Evolutionary conservation across 768 basidiomycete genomes (phyloP).

Genomic region (Hygrocybe coccinea): DNA sequence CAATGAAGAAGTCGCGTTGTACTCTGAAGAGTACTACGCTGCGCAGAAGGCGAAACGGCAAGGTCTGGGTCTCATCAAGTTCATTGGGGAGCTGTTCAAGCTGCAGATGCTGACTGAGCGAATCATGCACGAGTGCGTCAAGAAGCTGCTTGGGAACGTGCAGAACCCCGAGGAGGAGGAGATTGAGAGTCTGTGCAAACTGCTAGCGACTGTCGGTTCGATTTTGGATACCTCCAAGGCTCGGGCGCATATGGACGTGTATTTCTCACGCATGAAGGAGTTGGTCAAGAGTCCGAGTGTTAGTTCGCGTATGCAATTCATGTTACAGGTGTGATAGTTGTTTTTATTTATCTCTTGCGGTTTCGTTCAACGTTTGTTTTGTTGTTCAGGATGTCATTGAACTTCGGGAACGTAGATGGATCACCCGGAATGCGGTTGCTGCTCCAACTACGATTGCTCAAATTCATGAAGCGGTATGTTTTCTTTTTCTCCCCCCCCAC

Average conservation of each 20-base stretch:
- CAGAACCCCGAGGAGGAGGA: constrained; percentile 97
- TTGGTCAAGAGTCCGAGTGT: constrained; percentile 70
- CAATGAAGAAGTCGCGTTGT: constrained; percentile 69
- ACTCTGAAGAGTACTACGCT: constrained; percentile 94
- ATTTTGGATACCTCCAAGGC: constrained; percentile 79
- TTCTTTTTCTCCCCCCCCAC: neutral
- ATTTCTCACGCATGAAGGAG: constrained; percentile 87
- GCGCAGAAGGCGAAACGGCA: constrained; percentile 97
- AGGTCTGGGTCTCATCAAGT: constrained; percentile 93
- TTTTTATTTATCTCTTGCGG: constrained; percentile 1
- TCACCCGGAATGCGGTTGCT: constrained; percentile 60
- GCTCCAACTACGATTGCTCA: constrained; percentile 87
- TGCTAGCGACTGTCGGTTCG: constrained; percentile 83
- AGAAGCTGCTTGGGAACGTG: constrained; percentile 89
- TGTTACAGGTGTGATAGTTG: constrained; percentile 72
- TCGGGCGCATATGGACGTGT: constrained; percentile 82
- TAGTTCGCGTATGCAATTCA: constrained; percentile 85
- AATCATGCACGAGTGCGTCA: constrained; percentile 98
- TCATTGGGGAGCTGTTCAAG: constrained; percentile 98
- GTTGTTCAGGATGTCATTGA: constrained; percentile 78
- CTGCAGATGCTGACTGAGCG: constrained; percentile 97
- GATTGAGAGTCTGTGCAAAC: constrained; percentile 92
- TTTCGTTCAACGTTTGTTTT: too few relatives aligned
- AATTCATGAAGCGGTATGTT: constrained; percentile 76
- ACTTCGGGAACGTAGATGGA: constrained; percentile 79